A percentile compares a stretch with the other conserved stretches of the same genome.
Evolutionary conservation across 1,139 yeast species (phyloP).

Genomic region (Candida gigantensis): DNA sequence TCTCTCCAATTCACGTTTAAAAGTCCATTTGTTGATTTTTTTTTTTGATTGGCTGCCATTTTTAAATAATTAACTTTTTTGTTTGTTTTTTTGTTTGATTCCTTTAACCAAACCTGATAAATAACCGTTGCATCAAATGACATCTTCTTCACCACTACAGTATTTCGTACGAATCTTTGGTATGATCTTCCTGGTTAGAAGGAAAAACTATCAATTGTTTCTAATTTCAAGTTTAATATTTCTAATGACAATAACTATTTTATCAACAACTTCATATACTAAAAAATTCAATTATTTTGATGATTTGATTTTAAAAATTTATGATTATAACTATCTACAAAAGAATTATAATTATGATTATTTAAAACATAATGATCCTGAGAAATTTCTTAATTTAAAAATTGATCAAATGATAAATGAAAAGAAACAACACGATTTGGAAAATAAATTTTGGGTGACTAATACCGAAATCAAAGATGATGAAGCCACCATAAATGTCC

Average conservation of each 20-base stretch:
- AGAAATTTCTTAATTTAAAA: slow-evolving; percentile 22
- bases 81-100: no score
- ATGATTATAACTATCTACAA: slow-evolving; percentile 6
- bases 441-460: slow-evolving; percentile 33
- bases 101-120: no score
- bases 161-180: slow-evolving; percentile 1
- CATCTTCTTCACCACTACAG: no score
- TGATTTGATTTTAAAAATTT: slow-evolving; percentile 11
- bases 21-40: no score
- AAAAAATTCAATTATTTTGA: slow-evolving; percentile 13
- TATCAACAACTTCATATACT: slow-evolving; percentile 1
- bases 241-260: slow-evolving; percentile 1
- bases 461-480: slow-evolving; percentile 21
- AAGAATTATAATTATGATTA: slow-evolving; percentile 1
- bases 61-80: no score
- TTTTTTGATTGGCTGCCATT: no score
- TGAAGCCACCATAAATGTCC: slow-evolving; percentile 23
- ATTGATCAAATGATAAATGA: slow-evolving; percentile 19
- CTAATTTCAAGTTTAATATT: slow-evolving; percentile 4
- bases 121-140: no score
- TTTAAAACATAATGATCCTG: slow-evolving; percentile 16
- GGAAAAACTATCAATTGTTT: slow-evolving; percentile 9
- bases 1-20: no score
- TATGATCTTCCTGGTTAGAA: slow-evolving; percentile 4
- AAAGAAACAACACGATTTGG: slow-evolving; percentile 25